phyloP scores from a whole-genome alignment of 2,329 filamentous ascomycete species.

The Emericellopsis atlantica region DNA sequence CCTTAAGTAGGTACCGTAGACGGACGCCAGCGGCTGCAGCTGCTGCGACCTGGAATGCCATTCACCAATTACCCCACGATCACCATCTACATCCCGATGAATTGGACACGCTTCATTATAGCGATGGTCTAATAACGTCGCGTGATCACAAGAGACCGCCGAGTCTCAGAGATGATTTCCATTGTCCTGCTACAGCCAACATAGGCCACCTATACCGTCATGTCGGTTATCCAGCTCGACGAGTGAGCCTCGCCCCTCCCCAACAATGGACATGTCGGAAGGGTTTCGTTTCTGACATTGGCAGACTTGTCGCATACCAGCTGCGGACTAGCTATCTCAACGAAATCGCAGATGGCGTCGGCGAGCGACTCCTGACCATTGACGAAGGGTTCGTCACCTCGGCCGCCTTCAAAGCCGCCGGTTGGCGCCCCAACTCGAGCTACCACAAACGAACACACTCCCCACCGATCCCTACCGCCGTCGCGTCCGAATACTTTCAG shows the following conservation, averaged over 20 bases:
- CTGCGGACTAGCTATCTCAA: slow-evolving; percentile 69
- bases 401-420: slow-evolving; percentile 69
- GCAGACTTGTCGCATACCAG: slow-evolving; percentile 70
- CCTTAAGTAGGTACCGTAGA: too few relatives aligned
- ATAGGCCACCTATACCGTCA: slow-evolving; percentile 6
- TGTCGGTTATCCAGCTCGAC: slow-evolving; percentile 25
- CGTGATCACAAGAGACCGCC: background rate
- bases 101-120: too few relatives aligned
- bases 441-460: slow-evolving; percentile 77
- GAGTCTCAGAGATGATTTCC: background rate
- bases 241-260: slow-evolving; percentile 14
- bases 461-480: slow-evolving; percentile 71
- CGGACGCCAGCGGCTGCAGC: too few relatives aligned
- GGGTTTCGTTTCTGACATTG: background rate
- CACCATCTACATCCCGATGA: too few relatives aligned
- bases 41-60: too few relatives aligned
- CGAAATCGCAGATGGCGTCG: slow-evolving; percentile 71
- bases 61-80: too few relatives aligned
- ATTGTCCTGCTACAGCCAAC: background rate
- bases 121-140: too few relatives aligned
- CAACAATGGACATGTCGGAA: background rate
- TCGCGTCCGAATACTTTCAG: slow-evolving; percentile 76
- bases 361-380: slow-evolving; percentile 71
- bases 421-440: slow-evolving; percentile 62
- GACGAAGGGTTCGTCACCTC: slow-evolving; percentile 71